Base-by-base conservation (phyloP, 2,329 filamentous ascomycete species). In the Helotiales sp. region DNA sequence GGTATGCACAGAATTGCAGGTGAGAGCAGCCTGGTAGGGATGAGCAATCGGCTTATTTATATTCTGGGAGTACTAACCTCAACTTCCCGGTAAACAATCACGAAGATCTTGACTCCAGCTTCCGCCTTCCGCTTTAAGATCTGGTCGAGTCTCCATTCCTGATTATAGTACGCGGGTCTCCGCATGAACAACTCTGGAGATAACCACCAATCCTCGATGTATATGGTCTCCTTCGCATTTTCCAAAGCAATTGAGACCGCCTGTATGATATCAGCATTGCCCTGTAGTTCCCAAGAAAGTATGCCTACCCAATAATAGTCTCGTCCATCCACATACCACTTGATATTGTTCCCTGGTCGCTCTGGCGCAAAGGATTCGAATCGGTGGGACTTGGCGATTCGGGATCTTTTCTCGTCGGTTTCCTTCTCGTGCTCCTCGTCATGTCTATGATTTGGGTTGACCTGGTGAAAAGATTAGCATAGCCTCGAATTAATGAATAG, bases 161-260 rank as follows among this genome's bases (percentile, higher is more conserved):
- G 92, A 71, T 93, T 91, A 76, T 85, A 86, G 72, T 91, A 90
- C 0, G 96, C 92, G 1, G 96, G 94, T 22, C 96, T 86, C 43
- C 96, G 89, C 69, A 99, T 80, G 80, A 95, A 97, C 69, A 96
- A 80, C 79, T 96, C 92, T 0, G 93, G 96, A 3, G 92, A 96
- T 15, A 98, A 82, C 96, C 96, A 98, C 96, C 95, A 99, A 76
- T 98, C 96, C 67, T 86, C 91, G 72, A 99, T 96, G 79, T 98
- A 99, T 73, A 99, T 97, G 54, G 91, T 91, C 80, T 98, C 95
- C 75, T 91, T 91, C 43, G 96, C 96, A 67, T 89, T 85, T 70
- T 98, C 94, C n/a, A 98, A 84, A 0, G 94, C 95, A 37, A 90
- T 88, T 0, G 93, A 96, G 11, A 99, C 93, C 20, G 96, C 91